These are phyloP conservation scores for Strobilomyces confusus DNA, from an alignment of 768 basidiomycete genomes.

Conservation along the genomic window DNA sequence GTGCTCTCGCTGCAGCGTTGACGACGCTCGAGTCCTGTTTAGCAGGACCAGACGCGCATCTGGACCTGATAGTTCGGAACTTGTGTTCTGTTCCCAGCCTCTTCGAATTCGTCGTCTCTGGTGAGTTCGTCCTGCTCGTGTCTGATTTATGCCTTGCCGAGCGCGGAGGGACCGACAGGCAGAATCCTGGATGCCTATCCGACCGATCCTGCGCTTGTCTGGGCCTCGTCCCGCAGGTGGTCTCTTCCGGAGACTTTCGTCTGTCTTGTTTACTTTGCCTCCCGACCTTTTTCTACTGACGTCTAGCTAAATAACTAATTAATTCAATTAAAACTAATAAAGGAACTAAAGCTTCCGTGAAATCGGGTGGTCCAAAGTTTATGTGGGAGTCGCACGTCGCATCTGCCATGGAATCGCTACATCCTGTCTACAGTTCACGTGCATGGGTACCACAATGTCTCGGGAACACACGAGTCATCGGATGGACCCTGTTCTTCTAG, in stretches of 20 bases:
- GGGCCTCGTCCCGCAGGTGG: conserved; percentile 16
- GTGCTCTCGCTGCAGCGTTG: conserved; percentile 10
- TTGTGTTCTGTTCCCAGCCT: conserved; percentile 24
- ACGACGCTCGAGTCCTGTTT: conserved; percentile 24
- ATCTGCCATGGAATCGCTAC: too few relatives aligned
- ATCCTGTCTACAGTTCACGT: too few relatives aligned
- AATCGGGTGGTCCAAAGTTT: conserved; percentile 20
- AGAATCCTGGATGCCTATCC: conserved; percentile 36
- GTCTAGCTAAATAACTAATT: too few relatives aligned
- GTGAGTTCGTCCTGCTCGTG: conserved; percentile 9
- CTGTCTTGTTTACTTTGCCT: conserved; percentile 23
- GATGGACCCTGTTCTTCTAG: too few relatives aligned
- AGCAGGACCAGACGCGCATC: conserved; percentile 14
- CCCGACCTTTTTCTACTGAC: conserved; percentile 11
- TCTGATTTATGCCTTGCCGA: conserved; percentile 5
- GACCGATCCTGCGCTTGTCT: conserved; percentile 16
- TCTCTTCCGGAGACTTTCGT: conserved; percentile 27
- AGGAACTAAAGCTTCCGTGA: too few relatives aligned
- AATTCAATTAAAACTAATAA: too few relatives aligned
- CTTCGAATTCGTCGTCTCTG: conserved; percentile 31
- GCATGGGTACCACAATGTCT: too few relatives aligned
- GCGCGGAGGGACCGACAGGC: conserved; percentile 9
- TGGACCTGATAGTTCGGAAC: conserved; percentile 25
- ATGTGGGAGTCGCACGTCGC: conserved; percentile 24
- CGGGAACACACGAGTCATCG: too few relatives aligned